Evolutionary conservation across 352 stramenopile species (phyloP).

Genomic region (Phytophthora cactorum): DNA sequence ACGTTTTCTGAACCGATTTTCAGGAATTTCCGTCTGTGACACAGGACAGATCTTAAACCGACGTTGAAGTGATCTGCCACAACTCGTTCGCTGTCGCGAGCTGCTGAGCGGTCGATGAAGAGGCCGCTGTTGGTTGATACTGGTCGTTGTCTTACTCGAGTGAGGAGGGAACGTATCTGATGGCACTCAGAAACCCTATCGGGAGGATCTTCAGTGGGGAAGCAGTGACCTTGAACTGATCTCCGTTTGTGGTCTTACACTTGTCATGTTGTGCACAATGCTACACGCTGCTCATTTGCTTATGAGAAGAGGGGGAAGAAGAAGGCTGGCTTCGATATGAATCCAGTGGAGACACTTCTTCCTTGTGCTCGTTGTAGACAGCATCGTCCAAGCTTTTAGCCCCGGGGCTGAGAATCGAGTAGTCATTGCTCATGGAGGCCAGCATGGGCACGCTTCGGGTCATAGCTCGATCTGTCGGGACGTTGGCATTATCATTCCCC

Average conservation of each 20-base stretch:
- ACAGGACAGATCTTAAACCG: slow-evolving; percentile 24
- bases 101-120: too few species aligned
- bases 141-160: too few species aligned
- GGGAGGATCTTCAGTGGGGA: too few species aligned
- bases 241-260: too few species aligned
- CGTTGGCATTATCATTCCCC: slow-evolving; percentile 15
- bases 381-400: not conserved
- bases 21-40: slow-evolving; percentile 12
- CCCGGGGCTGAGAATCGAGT: slow-evolving; percentile 14
- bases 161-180: too few species aligned
- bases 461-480: slow-evolving; percentile 9
- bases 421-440: slow-evolving; percentile 23
- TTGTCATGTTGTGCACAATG: not conserved
- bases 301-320: slow-evolving; percentile 14
- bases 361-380: slow-evolving; percentile 7
- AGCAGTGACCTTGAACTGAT: too few species aligned
- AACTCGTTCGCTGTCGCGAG: too few species aligned
- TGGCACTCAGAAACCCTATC: too few species aligned
- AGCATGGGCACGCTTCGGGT: slow-evolving; percentile 27
- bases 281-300: slow-evolving; percentile 9
- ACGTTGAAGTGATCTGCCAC: not conserved
- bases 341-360: not conserved
- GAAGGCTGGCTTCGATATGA: slow-evolving; percentile 7
- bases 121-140: too few species aligned
- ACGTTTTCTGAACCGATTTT: slow-evolving; percentile 9